Conservation (phyloP, 495 filamentous ascomycete species). For the Penicillium dipodomyicola region DNA sequence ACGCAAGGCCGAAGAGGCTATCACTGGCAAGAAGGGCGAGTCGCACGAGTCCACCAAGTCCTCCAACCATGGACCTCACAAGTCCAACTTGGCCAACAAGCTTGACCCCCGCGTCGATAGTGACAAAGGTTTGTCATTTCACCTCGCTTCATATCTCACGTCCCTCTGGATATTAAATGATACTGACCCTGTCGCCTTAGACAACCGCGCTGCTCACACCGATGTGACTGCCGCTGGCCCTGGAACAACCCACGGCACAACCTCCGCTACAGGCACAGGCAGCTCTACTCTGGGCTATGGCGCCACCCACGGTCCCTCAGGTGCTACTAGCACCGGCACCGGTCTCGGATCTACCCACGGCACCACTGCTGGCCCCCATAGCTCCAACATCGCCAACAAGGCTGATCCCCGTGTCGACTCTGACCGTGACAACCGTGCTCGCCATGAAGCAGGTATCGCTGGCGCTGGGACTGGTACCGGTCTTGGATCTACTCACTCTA, state of each 20-base stretch:
- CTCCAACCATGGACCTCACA: conserved; percentile 33
- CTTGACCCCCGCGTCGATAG: conserved; percentile 50
- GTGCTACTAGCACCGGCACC: background rate
- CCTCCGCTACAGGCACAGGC: background rate
- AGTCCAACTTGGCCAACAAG: conserved; percentile 43
- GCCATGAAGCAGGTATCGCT: background rate
- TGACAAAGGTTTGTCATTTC: conserved; percentile 23
- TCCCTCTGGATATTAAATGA: background rate
- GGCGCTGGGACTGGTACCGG: background rate
- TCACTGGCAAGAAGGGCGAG: conserved; percentile 12
- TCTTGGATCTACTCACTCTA: background rate
- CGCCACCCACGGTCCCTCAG: background rate
- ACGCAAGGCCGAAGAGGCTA: conserved; percentile 15
- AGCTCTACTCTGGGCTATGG: background rate
- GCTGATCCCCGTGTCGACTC: background rate
- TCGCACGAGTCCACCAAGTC: conserved; percentile 10
- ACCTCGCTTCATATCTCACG: background rate
- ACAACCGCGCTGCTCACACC: conserved; percentile 11
- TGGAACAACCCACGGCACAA: background rate
- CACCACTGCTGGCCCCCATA: background rate
- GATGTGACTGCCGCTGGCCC: background rate
- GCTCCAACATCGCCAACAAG: conserved; percentile 10
- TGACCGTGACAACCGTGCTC: conserved; percentile 4
- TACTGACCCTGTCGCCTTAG: background rate
- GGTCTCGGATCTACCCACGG: background rate